Evolutionary conservation across 2,329 filamentous ascomycete genomes (phyloP).

Genomic region (Aspergillus ruber): DNA sequence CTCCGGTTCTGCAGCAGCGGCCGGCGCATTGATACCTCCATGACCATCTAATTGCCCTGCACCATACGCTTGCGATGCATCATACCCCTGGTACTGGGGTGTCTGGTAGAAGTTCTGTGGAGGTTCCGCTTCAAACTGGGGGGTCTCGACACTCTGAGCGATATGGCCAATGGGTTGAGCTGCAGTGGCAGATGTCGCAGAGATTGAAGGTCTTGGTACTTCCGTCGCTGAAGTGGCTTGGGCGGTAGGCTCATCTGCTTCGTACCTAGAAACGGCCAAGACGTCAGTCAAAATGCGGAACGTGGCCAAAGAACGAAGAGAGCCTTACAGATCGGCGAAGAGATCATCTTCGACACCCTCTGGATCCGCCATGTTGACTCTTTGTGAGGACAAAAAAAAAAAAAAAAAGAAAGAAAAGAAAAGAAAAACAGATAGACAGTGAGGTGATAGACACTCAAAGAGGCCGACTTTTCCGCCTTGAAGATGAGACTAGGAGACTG

Average conservation of each 20-base stretch:
- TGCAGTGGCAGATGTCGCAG: slow-evolving; percentile 23
- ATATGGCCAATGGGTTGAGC: slow-evolving; percentile 25
- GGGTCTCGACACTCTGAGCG: slow-evolving; percentile 25
- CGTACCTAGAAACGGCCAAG: slow-evolving; percentile 48
- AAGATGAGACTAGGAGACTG: neutral
- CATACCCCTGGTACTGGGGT: slow-evolving; percentile 10
- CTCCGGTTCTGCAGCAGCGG: slow-evolving; percentile 24
- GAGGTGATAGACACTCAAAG: neutral
- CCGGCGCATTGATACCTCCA: slow-evolving; percentile 8
- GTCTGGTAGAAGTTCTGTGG: slow-evolving; percentile 16
- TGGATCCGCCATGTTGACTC: slow-evolving; percentile 62
- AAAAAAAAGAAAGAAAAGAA: neutral
- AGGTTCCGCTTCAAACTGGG: slow-evolving; percentile 22
- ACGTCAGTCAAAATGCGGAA: slow-evolving; percentile 2
- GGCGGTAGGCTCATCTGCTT: slow-evolving; percentile 55
- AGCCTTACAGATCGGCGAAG: slow-evolving; percentile 81
- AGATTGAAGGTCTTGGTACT: slow-evolving; percentile 34
- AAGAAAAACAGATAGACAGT: neutral
- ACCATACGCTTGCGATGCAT: slow-evolving; percentile 11
- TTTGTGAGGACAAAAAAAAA: neutral
- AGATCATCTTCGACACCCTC: slow-evolving; percentile 89
- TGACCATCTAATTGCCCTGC: slow-evolving; percentile 16
- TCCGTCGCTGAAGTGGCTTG: slow-evolving; percentile 22
- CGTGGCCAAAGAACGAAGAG: neutral
- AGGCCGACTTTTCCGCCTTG: neutral